Evolutionary conservation across 768 basidiomycete species (phyloP), one percentile per base, ranked within the genome.

Genomic region (Grammothele lineata): DNA sequence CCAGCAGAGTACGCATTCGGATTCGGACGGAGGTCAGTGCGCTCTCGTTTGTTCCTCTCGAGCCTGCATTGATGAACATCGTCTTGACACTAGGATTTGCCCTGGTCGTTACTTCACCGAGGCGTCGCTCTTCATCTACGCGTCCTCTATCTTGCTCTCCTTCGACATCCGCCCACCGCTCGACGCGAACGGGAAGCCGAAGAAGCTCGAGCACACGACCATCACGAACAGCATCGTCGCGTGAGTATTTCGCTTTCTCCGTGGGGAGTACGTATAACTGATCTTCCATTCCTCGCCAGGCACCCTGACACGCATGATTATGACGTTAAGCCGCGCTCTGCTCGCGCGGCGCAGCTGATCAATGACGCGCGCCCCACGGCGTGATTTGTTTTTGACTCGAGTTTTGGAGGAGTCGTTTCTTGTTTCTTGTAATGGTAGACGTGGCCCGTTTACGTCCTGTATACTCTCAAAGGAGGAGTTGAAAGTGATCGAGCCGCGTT

Each of bases 11-110:
- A 52, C 15, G 43, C 39, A 3, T 57, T 57, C 19, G 55, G 55
- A 12, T 53, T 51, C 27, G 55, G 55, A 2, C 30, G 55, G 21
- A 33, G 51, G 55, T 50, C 8, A n/a, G n/a, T n/a, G n/a, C n/a
- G n/a, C n/a, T n/a, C n/a, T n/a, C n/a, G n/a, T n/a, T n/a, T n/a
- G n/a, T n/a, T n/a, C 12, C 27, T 30, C 27, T 14, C 14, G 21
- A 7, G n/a, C n/a, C n/a, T n/a, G n/a, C n/a, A n/a, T n/a, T n/a
- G n/a, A n/a, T n/a, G n/a, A n/a, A n/a, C n/a, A 12, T 11, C 22
- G 9, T 32, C 24, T 12, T 32, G 3, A 15, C 15, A 5, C 23
- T 17, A 26, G 40, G 24, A 43, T 41, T 2, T 53, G 46, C 23
- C 45, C 51, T 3, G 50, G 50, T 14, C 39, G 39, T 14, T 26